Percentiles rank a stretch among this genome's conserved stretches.
Conservation (phyloP, 192 early-diverging fungal species). For the Backusella psychrophila region DNA sequence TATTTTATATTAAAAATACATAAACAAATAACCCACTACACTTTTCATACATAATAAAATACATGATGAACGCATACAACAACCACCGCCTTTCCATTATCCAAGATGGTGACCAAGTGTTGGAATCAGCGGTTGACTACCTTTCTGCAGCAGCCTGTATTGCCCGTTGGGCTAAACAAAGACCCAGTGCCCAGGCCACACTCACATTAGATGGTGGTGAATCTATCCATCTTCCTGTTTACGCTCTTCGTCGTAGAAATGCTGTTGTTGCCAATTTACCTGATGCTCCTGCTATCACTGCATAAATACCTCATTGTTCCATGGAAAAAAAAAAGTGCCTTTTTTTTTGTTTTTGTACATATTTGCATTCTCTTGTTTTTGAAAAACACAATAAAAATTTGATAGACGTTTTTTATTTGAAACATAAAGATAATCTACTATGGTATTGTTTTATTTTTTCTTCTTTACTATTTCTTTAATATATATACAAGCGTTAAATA, state of each 20-base stretch:
- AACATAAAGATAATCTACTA: not conserved
- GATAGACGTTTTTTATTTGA: not conserved
- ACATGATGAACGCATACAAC: not conserved
- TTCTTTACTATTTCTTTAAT: not conserved
- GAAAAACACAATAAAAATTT: not conserved
- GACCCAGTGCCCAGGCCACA: constrained; percentile 14
- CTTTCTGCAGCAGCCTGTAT: constrained; percentile 12
- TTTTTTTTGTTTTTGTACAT: not conserved
- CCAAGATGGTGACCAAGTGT: constrained; percentile 10
- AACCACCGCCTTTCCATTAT: not conserved
- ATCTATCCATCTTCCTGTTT: constrained; percentile 18
- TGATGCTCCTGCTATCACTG: constrained; percentile 18
- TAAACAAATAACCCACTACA: not conserved
- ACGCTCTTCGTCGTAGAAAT: constrained; percentile 27
- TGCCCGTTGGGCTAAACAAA: constrained; percentile 11
- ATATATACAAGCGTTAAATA: not conserved
- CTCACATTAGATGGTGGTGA: constrained; percentile 9
- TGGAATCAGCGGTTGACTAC: constrained; percentile 3
- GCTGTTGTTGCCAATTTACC: constrained; percentile 24
- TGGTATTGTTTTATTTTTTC: not conserved
- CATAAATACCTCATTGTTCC: not conserved
- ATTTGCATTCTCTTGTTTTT: not conserved
- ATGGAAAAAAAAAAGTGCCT: no score
- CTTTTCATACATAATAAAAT: not conserved
- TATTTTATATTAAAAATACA: not conserved